Conservation (phyloP, 2,329 filamentous ascomycete genomes). For the Paecilomyces variotii region DNA sequence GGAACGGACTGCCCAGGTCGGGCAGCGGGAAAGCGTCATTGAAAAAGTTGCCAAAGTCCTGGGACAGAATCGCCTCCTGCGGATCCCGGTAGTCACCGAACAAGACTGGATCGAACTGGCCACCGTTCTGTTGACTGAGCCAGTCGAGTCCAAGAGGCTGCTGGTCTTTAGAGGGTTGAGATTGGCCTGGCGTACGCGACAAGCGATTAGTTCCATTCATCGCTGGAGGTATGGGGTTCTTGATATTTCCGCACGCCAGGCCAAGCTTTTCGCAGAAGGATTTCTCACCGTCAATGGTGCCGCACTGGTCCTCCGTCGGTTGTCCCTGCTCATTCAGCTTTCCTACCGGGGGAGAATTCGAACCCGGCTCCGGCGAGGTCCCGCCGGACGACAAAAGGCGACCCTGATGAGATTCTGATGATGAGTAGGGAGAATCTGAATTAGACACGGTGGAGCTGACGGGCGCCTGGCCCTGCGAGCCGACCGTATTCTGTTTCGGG, state of each 20-base stretch:
- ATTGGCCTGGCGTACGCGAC: constrained; percentile 20
- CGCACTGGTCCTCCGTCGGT: constrained; percentile 20
- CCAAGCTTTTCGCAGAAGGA: constrained; percentile 38
- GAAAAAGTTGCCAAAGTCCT: constrained; percentile 64
- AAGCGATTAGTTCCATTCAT: constrained; percentile 23
- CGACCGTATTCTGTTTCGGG: constrained; percentile 13
- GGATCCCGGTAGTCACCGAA: constrained; percentile 91
- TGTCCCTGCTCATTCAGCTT: constrained; percentile 26
- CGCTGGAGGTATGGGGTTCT: constrained; percentile 35
- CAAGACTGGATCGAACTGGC: constrained; percentile 81
- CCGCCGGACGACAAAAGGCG: constrained; percentile 39
- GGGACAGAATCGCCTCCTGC: constrained; percentile 68
- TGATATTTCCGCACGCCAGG: constrained; percentile 39
- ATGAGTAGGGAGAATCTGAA: constrained; percentile 41
- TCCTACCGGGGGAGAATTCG: constrained; percentile 31
- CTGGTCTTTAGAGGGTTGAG: constrained; percentile 5
- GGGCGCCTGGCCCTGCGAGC: constrained; percentile 14
- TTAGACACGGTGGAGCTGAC: constrained; percentile 29
- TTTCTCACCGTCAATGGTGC: constrained; percentile 34
- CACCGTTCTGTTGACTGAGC: constrained; percentile 71
- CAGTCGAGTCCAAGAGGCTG: constrained; percentile 47
- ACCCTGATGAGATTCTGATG: constrained; percentile 39
- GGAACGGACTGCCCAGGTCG: constrained; percentile 76
- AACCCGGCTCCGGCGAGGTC: constrained; percentile 41
- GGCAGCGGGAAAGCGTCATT: constrained; percentile 68